A percentile compares a stretch with the other conserved stretches of the same genome.
Conservation (phyloP, 164 flowering plant genomes). For the Euptelea pleiosperma region DNA sequence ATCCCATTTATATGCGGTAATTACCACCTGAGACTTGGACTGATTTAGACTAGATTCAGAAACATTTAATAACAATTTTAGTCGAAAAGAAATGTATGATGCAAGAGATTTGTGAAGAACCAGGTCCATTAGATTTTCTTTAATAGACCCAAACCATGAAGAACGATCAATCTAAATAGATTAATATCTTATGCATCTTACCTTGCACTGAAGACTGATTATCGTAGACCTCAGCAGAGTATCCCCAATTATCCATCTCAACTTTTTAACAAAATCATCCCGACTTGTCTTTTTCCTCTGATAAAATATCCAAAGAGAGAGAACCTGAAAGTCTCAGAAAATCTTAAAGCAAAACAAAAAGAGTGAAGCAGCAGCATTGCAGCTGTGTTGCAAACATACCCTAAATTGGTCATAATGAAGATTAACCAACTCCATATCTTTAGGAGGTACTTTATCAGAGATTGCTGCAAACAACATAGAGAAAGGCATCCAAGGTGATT, state of each 20-base stretch:
- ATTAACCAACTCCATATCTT: conserved; percentile 47
- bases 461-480: conserved; percentile 76
- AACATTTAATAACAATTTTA: too few relatives aligned
- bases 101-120: too few relatives aligned
- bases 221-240: conserved; percentile 60
- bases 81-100: too few relatives aligned
- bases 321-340: background rate
- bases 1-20: too few relatives aligned
- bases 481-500: conserved; percentile 94
- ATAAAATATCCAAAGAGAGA: conserved; percentile 7
- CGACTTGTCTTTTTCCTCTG: conserved; percentile 57
- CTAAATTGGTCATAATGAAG: conserved; percentile 44
- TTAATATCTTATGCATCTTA: conserved; percentile 12
- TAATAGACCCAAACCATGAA: background rate
- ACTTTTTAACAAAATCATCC: conserved; percentile 57
- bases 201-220: conserved; percentile 61
- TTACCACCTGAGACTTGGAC: too few relatives aligned
- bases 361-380: background rate
- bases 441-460: conserved; percentile 39
- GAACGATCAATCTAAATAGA: background rate
- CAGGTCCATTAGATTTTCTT: too few relatives aligned
- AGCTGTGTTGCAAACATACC: conserved; percentile 32
- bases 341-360: background rate
- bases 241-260: conserved; percentile 81
- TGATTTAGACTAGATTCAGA: too few relatives aligned